Evolutionary conservation across 1,284 basidiomycete genomes (phyloP), one percentile per base, ranked within the genome.

Genomic region (Trametes polyzona): DNA sequence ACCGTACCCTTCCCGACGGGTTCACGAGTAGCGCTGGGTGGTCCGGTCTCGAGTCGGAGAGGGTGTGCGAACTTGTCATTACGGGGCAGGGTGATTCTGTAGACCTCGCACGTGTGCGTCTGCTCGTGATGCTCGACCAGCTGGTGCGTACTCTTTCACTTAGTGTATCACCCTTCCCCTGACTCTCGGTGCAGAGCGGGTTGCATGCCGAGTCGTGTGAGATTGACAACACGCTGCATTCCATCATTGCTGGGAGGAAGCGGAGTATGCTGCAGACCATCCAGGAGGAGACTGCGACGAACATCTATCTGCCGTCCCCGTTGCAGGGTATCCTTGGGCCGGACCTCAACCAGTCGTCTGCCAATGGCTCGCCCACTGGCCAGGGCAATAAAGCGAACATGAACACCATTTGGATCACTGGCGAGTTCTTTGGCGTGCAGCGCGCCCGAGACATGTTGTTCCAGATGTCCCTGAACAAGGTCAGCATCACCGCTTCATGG

Each of bases 201-300:
- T 79, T 98, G 17, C 93, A 96, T 69, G 84, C 92, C 9, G 96
- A 98, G 71, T 76, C 84, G 21, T 92, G 91, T 73, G 96, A 98
- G 74, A 93, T 99, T 64, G 96, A 98, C 72, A 92, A 93, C 75
- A 97, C 98, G 72, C 76, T 98, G 1, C 96, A 98, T 73, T 86
- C 91, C 48, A 95, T 98, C 71, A 84, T 98, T 61, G 92, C 93
- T 11, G 94, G 93, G 19, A 88, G 93, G 61, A 97, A 98, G 76
- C 91, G 96, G 44, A 81, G 81, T 56, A 83, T 91, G 23, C 80
- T 99, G 39, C 96, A 98, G 74, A 83, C 89, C 7, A 97, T 99
- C 56, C 94, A 98, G 73, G 95, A 98, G 74, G 95, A 98, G 74
- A 98, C 96, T 0, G 95, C 89, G 0, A 98, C 96, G 55, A 99